A percentile compares a stretch with the other conserved stretches of the same genome.
These are phyloP conservation scores for Neurospora crassa DNA, from an alignment of 2,329 filamentous ascomycete genomes.

Conservation along the genomic window DNA sequence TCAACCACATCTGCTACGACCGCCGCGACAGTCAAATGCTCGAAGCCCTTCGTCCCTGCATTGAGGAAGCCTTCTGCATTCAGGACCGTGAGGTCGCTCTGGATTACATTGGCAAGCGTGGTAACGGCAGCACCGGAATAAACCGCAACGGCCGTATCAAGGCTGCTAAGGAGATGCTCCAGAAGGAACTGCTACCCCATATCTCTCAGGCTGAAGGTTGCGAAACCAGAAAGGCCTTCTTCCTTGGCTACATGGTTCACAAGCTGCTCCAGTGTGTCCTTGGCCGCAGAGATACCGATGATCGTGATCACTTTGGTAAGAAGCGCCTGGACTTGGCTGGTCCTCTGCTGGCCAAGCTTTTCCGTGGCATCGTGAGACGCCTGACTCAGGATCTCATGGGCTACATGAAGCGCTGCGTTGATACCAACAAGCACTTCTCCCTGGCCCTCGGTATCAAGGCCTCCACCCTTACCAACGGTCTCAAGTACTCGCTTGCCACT, in stretches of 20 bases:
- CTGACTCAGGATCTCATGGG: constrained; percentile 85
- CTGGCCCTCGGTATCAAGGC: constrained; percentile 85
- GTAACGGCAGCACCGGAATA: constrained; percentile 59
- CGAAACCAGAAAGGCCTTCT: constrained; percentile 94
- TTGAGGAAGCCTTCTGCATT: constrained; percentile 93
- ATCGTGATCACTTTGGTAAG: constrained; percentile 98
- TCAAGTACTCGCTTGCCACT: constrained; percentile 94
- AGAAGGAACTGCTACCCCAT: constrained; percentile 93
- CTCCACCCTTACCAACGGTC: constrained; percentile 79
- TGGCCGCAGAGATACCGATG: constrained; percentile 86
- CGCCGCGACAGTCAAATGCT: constrained; percentile 93
- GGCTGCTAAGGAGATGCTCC: constrained; percentile 86
- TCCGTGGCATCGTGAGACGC: constrained; percentile 83
- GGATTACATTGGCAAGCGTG: constrained; percentile 92
- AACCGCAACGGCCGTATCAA: constrained; percentile 81
- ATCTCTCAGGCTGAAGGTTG: constrained; percentile 93
- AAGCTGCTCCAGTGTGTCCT: constrained; percentile 87
- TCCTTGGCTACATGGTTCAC: constrained; percentile 98
- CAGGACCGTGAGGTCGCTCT: constrained; percentile 91
- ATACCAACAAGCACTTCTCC: constrained; percentile 82
- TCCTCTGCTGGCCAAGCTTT: constrained; percentile 89
- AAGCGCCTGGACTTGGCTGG: constrained; percentile 94
- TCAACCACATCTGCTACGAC: constrained; percentile 97
- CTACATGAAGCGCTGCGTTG: constrained; percentile 86
- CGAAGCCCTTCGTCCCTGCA: constrained; percentile 93